Base-by-base conservation (phyloP, 169 alveolate species). In the Blepharisma undulans region DNA sequence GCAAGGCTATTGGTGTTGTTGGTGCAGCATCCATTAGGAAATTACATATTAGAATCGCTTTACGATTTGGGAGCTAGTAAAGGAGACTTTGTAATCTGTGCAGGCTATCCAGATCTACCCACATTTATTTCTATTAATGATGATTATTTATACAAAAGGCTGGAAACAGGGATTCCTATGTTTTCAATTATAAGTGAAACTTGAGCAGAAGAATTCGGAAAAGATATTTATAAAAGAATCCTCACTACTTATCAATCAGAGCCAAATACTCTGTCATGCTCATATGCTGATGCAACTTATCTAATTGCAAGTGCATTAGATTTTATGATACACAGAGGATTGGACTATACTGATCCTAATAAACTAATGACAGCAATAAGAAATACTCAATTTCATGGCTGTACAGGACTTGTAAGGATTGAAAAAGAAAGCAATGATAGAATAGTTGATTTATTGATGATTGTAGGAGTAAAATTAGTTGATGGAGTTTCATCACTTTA, bases 61-160 rank as follows among this genome's bases (percentile, higher is more conserved):
- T 72, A 72, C 18, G 95, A 92, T 25, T 79, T 92, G 34, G 93
- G 93, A 1, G 59, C 33, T 36, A 90, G 90, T 33, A 72, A 72
- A 72, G 80, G 80, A 72, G 80, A 72, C 33, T 72, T 72, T 72
- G 80, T 72, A 5, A 5, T 48, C 66, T 48, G 66, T 48, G 66
- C 66, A 10, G 66, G 66, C 66, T 48, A 2, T 48, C 66, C 66
- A 48, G 66, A 48, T 48, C 12, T 48, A 18, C 66, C 66, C 66
- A 2, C 10, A 48, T 48, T 48, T 48, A 48, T 48, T 48, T 48
- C 66, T 48, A 48, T 48, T 48, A 1, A 48, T 1, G 66, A 48
- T 48, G 66, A 48, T 48, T 48, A 48, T 48, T 48, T 48, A 48
- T 48, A 48, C 14, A 48, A 48, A 5, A 48, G 66, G 66, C 66